phyloP scores from a whole-genome alignment of 768 basidiomycete genomes.

The Lentinula detonsa region DNA sequence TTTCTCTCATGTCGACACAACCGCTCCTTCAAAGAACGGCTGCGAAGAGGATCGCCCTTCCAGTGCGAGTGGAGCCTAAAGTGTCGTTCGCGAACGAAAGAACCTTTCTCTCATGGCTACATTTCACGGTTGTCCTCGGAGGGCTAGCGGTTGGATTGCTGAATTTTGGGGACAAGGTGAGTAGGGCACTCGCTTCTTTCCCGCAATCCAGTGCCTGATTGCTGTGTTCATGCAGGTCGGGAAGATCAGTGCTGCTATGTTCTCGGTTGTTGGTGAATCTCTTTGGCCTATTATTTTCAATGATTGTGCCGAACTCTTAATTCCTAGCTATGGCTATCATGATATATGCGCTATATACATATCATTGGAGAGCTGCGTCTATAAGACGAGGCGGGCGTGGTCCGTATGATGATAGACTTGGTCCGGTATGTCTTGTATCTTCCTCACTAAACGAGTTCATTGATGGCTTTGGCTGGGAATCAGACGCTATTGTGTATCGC shows the following conservation, averaged over 20 bases:
- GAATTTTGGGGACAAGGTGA: constrained; percentile 95
- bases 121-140: constrained; percentile 96
- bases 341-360: constrained; percentile 92
- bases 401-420: constrained; percentile 94
- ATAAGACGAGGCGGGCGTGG: constrained; percentile 89
- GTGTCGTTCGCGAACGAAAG: constrained; percentile 94
- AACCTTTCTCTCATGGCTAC: constrained; percentile 97
- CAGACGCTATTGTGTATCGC: constrained; percentile 82
- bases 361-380: constrained; percentile 93
- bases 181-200: constrained; percentile 10
- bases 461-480: constrained; percentile 8
- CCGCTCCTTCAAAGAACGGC: constrained; percentile 95
- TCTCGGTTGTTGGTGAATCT: constrained; percentile 82
- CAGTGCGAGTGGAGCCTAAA: constrained; percentile 83
- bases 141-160: constrained; percentile 93
- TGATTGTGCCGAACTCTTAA: neutral
- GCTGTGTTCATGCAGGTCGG: constrained; percentile 56
- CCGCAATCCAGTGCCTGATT: neutral
- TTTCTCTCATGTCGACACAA: constrained; percentile 82
- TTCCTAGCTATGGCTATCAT: constrained; percentile 88
- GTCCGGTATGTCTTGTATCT: constrained; percentile 63
- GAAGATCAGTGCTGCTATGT: constrained; percentile 94
- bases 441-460: constrained; percentile 7
- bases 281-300: neutral
- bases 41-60: constrained; percentile 92